Base-by-base conservation (phyloP, 768 basidiomycete species). In the Holtermannia corniformis region DNA sequence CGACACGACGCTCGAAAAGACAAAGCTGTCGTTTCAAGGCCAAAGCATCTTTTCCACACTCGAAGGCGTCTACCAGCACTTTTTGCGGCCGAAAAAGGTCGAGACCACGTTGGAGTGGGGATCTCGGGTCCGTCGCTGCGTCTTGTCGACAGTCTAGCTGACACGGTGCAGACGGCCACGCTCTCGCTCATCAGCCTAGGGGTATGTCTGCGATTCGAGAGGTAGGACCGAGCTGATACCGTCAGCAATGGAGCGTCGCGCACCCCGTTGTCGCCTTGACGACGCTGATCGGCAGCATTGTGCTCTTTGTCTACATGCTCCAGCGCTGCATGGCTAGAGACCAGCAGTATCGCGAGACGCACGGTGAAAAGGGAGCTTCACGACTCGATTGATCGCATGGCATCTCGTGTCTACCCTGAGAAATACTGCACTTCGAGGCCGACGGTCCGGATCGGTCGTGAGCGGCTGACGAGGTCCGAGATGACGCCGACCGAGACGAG, bases 341-440 rank as follows among this genome's bases (percentile, higher is more conserved):
- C 55, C 24, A 37, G 16, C 7, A 7, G 10, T 37, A 37, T 37
- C 32, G 32, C 32, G 32, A 37, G 16, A 7, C 16, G 32, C 32
- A 37, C 32, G 32, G 32, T 16, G 32, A 37, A 16, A 37, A 37
- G 32, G 16, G 16, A 7, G 16, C 7, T 37, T 7, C 32, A 37
- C 32, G 32, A 7, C 16, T 37, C 7, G 32, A 44, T 44, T 44
- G 19, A n/a, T 44, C n/a, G 43, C 22, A 44, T 44, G 16, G 37
- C 22, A n/a, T n/a, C 7, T n/a, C n/a, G n/a, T n/a, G n/a, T n/a
- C 43, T n/a, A 50, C 5, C 52, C 56, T 12, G 70, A 68, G 55
- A 92, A 95, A 70, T 92, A 95, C 32, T 90, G 87, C 41, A 96
- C 76, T 69, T 96, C 91, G n/a, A 96, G 75, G 3, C 91, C 91